A percentile compares a stretch with the other conserved stretches of the same genome.
Evolutionary conservation across 495 filamentous ascomycete genomes (phyloP).

Genomic region (Neurospora sp.): DNA sequence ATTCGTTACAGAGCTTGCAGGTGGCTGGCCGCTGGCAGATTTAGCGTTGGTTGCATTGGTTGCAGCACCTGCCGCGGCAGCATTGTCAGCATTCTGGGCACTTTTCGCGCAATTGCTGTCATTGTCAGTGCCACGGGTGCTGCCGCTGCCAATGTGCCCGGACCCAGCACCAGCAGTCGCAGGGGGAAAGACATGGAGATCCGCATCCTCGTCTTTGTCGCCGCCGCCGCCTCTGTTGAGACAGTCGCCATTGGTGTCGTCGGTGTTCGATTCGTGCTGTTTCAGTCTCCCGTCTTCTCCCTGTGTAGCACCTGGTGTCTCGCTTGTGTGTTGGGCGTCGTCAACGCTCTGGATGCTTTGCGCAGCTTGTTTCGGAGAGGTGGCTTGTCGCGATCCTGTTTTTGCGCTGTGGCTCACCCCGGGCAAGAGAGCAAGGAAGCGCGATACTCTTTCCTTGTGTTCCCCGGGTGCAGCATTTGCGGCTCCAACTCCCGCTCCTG

Average conservation of each 20-base stretch:
- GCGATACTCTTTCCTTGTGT: not conserved
- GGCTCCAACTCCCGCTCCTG: not conserved
- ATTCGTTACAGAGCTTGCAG: not conserved
- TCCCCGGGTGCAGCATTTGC: not conserved
- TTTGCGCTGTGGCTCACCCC: not conserved
- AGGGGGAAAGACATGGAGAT: not conserved
- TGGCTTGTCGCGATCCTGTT: conserved; percentile 2
- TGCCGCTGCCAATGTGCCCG: not conserved
- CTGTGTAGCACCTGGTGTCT: not conserved
- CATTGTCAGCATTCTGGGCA: not conserved
- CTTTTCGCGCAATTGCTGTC: not conserved
- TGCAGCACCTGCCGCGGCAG: not conserved
- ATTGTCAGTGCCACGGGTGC: not conserved
- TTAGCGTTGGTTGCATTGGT: not conserved
- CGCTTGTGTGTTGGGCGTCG: not conserved
- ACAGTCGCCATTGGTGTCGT: not conserved
- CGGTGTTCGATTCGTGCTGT: not conserved
- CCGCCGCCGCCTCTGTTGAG: not conserved
- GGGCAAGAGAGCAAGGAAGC: not conserved
- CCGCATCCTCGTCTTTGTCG: not conserved
- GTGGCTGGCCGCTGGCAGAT: not conserved
- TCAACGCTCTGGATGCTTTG: not conserved
- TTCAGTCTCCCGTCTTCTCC: not conserved
- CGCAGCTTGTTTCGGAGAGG: not conserved
- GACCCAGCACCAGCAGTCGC: not conserved